Conservation (phyloP, 2,329 filamentous ascomycete species). For the Colletotrichum sp. region DNA sequence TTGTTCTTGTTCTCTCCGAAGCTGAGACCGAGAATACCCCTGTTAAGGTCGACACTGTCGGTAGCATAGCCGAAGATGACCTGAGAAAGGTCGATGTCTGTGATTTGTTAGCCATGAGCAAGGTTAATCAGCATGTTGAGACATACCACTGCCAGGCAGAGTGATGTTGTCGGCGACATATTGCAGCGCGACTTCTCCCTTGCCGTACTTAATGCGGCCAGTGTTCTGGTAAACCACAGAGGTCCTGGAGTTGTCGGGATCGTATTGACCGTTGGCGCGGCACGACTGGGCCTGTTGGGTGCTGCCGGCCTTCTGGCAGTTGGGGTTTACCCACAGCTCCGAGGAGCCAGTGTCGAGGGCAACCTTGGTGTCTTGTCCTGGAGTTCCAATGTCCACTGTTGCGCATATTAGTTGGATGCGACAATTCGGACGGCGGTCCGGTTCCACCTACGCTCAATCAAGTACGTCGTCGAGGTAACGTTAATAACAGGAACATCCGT, state of each 20-base stretch:
- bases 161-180: constrained; percentile 33
- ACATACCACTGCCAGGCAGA: constrained; percentile 29
- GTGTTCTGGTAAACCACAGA: constrained; percentile 12
- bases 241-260: constrained; percentile 26
- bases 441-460: constrained; percentile 18
- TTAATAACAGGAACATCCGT: constrained; percentile 18
- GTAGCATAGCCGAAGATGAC: constrained; percentile 34
- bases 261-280: constrained; percentile 44
- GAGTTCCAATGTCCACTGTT: constrained; percentile 33
- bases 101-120: not conserved
- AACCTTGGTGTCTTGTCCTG: constrained; percentile 47
- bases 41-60: constrained; percentile 28
- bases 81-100: constrained; percentile 25
- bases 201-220: constrained; percentile 30
- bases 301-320: constrained; percentile 43
- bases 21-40: constrained; percentile 35
- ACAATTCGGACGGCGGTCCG: too few species aligned
- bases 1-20: constrained; percentile 29
- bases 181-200: constrained; percentile 28
- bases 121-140: rapidly evolving
- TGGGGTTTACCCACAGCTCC: constrained; percentile 60
- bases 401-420: not conserved
- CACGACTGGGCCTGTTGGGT: constrained; percentile 40
- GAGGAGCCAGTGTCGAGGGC: constrained; percentile 57
- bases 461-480: constrained; percentile 21